Evolutionary conservation across 1,139 yeast genomes (phyloP), one percentile per base, ranked within the genome.

Genomic region (Trichomonascaceae sp.): DNA sequence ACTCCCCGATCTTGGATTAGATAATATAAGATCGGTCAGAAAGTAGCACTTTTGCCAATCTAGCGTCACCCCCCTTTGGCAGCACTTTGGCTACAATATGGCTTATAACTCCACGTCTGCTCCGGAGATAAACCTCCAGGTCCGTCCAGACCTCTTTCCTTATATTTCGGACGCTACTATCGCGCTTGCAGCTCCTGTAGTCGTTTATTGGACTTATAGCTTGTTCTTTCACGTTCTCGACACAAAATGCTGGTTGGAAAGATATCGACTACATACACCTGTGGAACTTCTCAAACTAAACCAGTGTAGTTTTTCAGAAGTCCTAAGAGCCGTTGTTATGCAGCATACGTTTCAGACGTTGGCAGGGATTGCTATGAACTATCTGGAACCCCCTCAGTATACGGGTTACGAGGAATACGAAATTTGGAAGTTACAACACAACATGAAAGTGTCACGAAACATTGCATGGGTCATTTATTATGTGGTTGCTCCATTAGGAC

Each of bases 261-360:
- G 79, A 67, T 89, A 87, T 71, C 77, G 98, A 60, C 88, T 93
- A 53, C 99, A 93, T 68, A 93, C 98, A 18, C 83, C 91, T 49
- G 95, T 85, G 63, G 98, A 91, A 68, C 89, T 89, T 55, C 66
- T 76, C 49, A 69, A 79, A 53, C 79, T 95, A 61, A 93, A 93
- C 70, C 87, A 82, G 66, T 96, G 89, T 13, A 69, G 87, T 0
- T 70, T 84, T 54, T 53, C 64, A 9, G 86, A 85, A 53, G 98
- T 93, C 13, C 64, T 93, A 20, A 76, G 80, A 59, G 96, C 93
- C 61, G 99, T 93, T 51, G 63, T 88, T 8, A 65, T 87, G 39
- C 98, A 93, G 74, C 99, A 93, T 66, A 58, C 83, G 3, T 77
- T 93, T 55, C 99, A 93, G 72, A 80, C 95, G 1, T 61, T 81